phyloP scores from a whole-genome alignment of 2,329 filamentous ascomycete species.

The Aspergillus ochraceoroseus region DNA sequence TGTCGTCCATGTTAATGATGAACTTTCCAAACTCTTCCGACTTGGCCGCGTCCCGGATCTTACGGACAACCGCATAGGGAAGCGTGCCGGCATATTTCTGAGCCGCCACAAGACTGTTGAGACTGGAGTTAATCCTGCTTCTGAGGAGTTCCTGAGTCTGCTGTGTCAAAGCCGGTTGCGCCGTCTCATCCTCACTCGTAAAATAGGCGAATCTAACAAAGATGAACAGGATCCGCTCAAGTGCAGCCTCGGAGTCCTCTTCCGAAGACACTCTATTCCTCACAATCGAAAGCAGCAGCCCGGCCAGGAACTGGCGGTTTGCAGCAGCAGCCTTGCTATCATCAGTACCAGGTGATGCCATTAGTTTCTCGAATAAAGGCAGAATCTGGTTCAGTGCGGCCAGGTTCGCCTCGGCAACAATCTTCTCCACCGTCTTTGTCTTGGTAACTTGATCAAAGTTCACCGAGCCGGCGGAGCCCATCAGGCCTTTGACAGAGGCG shows the following conservation, averaged over 20 bases:
- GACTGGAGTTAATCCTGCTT: constrained; percentile 52
- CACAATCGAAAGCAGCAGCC: constrained; percentile 50
- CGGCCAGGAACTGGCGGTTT: constrained; percentile 48
- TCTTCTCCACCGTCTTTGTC: constrained; percentile 73
- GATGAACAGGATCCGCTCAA: constrained; percentile 44
- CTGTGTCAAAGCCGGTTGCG: constrained; percentile 45
- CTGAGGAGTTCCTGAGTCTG: constrained; percentile 50
- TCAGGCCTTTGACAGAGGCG: constrained; percentile 61
- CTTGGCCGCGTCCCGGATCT: constrained; percentile 39
- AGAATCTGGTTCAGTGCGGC: constrained; percentile 51
- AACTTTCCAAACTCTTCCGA: constrained; percentile 38
- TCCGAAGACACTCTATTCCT: constrained; percentile 31
- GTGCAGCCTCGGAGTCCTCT: constrained; percentile 39
- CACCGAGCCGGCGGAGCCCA: constrained; percentile 64
- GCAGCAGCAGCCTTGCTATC: constrained; percentile 46
- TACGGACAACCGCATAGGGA: constrained; percentile 40
- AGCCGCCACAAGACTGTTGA: constrained; percentile 49
- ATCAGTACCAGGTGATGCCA: constrained; percentile 44
- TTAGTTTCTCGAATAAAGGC: constrained; percentile 47
- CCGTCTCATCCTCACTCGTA: constrained; percentile 33
- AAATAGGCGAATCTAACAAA: constrained; percentile 52
- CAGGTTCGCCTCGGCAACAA: constrained; percentile 59
- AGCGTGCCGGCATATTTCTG: constrained; percentile 36
- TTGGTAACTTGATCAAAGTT: constrained; percentile 84
- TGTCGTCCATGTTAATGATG: constrained; percentile 48